Base-by-base conservation (phyloP, 2,329 filamentous ascomycete genomes). In the Cryphonectria nitschkei region DNA sequence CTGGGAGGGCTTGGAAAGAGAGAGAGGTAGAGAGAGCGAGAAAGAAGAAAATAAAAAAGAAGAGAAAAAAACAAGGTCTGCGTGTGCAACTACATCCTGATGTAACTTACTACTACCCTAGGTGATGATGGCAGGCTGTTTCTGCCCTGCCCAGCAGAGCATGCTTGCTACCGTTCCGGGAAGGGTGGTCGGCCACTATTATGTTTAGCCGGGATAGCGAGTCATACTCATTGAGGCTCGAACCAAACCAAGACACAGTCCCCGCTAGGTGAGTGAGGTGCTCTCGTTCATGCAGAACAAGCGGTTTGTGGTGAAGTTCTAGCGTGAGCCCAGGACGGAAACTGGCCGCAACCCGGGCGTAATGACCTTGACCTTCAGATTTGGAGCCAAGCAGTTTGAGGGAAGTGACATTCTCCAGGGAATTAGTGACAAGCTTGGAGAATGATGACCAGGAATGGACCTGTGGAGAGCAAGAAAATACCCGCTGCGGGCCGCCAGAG, bases 261-360 rank as follows among this genome's bases (percentile, higher is more conserved):
- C 86, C 87, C 37, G 8, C 9, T 39, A 1, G 73, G 87, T 83
- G n/a, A 80, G 76, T 5, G 77, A 74, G 32, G 34, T 34, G 34
- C 84, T 87, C 81, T 92, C 90, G 74, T 92, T 85, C 61, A 88
- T 75, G 78, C 89, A 92, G 80, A 87, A 89, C 14, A 92, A 80
- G 16, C 83, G 78, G 32, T 81, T 81, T 72, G 84, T 82, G 62
- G 80, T 76, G 70, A 82, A 78, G 76, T 89, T 89, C 86, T 29
- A 89, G 82, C 29, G 87, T 86, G 70, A 92, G 80, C 89, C 89
- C 89, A 92, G 14, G 88, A 86, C 6, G 89, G 86, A 72, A 84
- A 86, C 1, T 81, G 78, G 13, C 82, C 86, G 78, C 89, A 91
- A 46, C 80, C 81, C 67, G 81, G 82, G 82, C 32, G 81, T 82